phyloP scores from a whole-genome alignment of 140 eudicot species.

The Erigeron philadelphicus region DNA sequence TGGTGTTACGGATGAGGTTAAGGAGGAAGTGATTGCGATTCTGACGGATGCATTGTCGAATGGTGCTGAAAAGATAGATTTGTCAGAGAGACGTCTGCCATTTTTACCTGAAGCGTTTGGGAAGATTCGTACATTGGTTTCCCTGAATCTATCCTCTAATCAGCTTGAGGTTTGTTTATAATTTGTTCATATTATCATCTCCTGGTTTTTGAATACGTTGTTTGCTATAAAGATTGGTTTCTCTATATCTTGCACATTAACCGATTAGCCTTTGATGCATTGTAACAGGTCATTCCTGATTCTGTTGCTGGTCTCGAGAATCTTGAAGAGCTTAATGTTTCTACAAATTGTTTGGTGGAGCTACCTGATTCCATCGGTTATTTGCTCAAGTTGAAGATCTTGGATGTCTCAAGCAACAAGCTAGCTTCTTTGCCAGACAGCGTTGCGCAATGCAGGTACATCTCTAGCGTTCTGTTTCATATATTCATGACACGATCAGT shows the following conservation, averaged over 20 bases:
- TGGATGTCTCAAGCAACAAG: conserved; percentile 88
- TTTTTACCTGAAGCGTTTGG: conserved; percentile 81
- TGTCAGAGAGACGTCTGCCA: conserved; percentile 53
- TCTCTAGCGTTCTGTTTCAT: neutral
- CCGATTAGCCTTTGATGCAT: conserved; percentile 20
- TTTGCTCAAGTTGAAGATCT: conserved; percentile 54
- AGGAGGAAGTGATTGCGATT: conserved; percentile 68
- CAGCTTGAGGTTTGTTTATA: conserved; percentile 61
- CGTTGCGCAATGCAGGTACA: conserved; percentile 86
- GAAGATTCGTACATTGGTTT: conserved; percentile 41
- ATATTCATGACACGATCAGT: too few species aligned
- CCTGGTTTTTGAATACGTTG: neutral
- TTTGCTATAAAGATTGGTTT: neutral
- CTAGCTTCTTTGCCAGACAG: conserved; percentile 77
- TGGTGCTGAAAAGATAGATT: conserved; percentile 47
- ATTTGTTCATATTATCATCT: neutral
- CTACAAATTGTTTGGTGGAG: conserved; percentile 54
- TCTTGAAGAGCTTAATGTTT: conserved; percentile 76
- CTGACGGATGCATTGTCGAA: conserved; percentile 44
- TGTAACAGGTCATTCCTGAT: conserved; percentile 77
- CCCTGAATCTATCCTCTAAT: conserved; percentile 63
- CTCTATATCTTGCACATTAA: neutral
- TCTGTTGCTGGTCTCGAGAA: conserved; percentile 85
- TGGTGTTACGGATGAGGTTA: conserved; percentile 37
- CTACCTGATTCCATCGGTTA: conserved; percentile 87